Evolutionary conservation across 108 stramenopile genomes (phyloP).

Genomic region (Stephanodiscus minutulus): DNA sequence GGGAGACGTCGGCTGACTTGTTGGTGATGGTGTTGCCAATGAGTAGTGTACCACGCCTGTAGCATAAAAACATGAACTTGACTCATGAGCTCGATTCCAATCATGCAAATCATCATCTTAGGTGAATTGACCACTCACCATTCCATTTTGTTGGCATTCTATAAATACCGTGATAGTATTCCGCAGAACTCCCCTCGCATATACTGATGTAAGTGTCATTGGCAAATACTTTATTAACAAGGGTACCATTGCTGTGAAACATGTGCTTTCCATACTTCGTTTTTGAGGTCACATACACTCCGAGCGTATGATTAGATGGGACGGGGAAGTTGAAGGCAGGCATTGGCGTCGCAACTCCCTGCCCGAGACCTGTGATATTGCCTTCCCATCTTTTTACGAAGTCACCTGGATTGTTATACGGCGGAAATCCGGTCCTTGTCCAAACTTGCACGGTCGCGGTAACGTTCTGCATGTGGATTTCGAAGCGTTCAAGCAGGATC

Average conservation of each 20-base stretch:
- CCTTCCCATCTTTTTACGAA: background rate
- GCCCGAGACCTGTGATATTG: background rate
- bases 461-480: slow-evolving; percentile 5
- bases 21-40: background rate
- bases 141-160: background rate
- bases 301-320: background rate
- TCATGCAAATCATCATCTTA: background rate
- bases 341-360: slow-evolving; percentile 6
- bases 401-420: background rate
- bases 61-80: background rate
- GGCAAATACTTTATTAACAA: background rate
- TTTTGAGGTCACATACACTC: background rate
- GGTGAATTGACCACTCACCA: background rate
- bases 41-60: background rate
- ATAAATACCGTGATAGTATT: background rate
- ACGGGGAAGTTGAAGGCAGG: background rate
- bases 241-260: background rate
- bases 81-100: background rate
- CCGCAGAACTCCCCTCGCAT: background rate
- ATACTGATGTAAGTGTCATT: background rate
- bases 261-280: background rate
- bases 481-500: background rate
- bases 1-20: too few relatives aligned
- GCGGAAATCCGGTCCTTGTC: background rate
- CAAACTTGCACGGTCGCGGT: slow-evolving; percentile 1